A percentile compares a stretch with the other conserved stretches of the same genome.
phyloP scores from a whole-genome alignment of 345 rosid genomes.

The Lenwebbia sp. region DNA sequence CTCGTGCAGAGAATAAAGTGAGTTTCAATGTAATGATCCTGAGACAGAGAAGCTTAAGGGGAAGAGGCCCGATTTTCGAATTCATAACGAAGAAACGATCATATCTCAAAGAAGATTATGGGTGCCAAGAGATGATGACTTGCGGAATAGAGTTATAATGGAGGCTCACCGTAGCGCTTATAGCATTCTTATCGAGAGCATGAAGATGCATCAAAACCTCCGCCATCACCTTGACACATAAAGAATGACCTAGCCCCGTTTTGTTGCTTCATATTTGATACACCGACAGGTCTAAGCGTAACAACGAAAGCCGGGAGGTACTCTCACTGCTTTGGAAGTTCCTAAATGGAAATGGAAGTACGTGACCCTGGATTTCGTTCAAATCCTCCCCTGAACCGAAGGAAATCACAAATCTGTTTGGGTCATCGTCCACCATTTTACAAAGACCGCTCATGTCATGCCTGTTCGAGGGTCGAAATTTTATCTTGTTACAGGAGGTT shows the following conservation, averaged over 20 bases:
- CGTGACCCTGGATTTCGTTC: not conserved
- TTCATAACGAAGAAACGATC: not conserved
- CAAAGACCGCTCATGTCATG: not conserved
- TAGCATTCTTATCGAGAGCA: not conserved
- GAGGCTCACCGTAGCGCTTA: not conserved
- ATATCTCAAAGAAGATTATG: not conserved
- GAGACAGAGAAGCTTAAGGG: not conserved
- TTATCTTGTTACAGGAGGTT: not conserved
- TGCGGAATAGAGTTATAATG: not conserved
- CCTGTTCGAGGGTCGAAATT: not conserved
- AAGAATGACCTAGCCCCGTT: not conserved
- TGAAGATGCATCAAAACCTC: not conserved
- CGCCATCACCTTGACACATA: not conserved
- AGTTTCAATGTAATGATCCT: not conserved
- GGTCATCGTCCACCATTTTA: not conserved
- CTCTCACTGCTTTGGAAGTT: not conserved
- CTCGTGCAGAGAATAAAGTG: not conserved
- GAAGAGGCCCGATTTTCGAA: not conserved
- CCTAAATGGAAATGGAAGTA: not conserved
- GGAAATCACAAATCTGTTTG: not conserved
- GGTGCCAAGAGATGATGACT: not conserved
- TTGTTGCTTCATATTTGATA: not conserved
- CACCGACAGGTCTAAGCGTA: not conserved
- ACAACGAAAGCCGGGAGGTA: not conserved
- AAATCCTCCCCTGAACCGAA: not conserved